Percentiles rank a stretch among this genome's conserved stretches.
These are phyloP conservation scores for Pythium guiyangense DNA, from an alignment of 352 stramenopile genomes.

Conservation along the genomic window DNA sequence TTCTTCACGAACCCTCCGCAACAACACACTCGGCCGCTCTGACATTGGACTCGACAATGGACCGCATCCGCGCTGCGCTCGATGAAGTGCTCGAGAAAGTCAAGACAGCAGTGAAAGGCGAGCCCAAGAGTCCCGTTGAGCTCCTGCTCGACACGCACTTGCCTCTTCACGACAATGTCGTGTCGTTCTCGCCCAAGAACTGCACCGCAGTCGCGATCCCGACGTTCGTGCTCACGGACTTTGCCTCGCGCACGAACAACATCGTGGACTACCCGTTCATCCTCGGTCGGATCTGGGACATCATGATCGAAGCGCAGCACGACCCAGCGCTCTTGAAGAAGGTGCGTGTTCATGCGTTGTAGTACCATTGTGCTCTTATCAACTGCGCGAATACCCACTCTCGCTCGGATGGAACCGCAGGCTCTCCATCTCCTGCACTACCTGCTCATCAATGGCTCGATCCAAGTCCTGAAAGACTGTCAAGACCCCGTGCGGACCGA, in stretches of 20 bases:
- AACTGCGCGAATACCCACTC: background rate
- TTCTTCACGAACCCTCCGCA: too few species aligned
- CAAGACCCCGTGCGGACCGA: constrained; percentile 32
- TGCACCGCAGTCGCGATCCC: constrained; percentile 33
- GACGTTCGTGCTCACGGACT: constrained; percentile 49
- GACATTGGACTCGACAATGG: constrained; percentile 36
- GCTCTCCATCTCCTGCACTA: constrained; percentile 55
- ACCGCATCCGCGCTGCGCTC: constrained; percentile 46
- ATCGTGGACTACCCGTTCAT: constrained; percentile 76
- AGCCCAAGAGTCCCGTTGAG: constrained; percentile 59
- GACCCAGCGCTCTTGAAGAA: constrained; percentile 62
- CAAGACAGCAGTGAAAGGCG: constrained; percentile 45
- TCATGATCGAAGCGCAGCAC: constrained; percentile 52
- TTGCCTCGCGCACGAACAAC: constrained; percentile 64
- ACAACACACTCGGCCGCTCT: too few species aligned
- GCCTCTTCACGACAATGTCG: constrained; percentile 38
- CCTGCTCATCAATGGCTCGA: constrained; percentile 64
- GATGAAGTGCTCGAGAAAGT: constrained; percentile 64
- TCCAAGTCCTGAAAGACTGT: constrained; percentile 60
- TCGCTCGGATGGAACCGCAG: constrained; percentile 14
- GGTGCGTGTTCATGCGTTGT: constrained; percentile 1
- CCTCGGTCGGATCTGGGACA: constrained; percentile 62
- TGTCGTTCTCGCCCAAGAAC: constrained; percentile 40
- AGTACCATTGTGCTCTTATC: background rate
- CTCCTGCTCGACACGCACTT: constrained; percentile 59